Percentiles rank a stretch among this genome's conserved stretches.
Conservation (phyloP, 2,329 filamentous ascomycete species). For the Clarireedia homoeocarpa region DNA sequence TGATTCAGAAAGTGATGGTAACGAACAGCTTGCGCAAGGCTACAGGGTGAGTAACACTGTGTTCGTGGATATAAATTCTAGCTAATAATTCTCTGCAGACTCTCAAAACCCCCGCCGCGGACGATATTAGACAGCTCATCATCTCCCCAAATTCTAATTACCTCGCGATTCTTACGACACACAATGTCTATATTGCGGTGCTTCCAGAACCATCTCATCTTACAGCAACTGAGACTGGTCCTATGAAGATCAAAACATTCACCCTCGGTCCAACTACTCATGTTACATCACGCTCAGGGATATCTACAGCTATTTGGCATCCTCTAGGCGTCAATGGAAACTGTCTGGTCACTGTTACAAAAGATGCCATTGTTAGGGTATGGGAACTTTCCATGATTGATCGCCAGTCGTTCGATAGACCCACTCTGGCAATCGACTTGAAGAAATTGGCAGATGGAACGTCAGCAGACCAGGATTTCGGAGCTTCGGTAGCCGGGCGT, state of each 20-base stretch:
- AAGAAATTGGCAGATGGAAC: conserved; percentile 82
- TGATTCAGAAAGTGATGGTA: conserved; percentile 17
- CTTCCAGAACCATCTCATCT: conserved; percentile 76
- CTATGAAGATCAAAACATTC: conserved; percentile 76
- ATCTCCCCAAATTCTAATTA: conserved; percentile 77
- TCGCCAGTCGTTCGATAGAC: conserved; percentile 78
- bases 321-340: conserved; percentile 76
- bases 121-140: conserved; percentile 76
- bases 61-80: conserved; percentile 11
- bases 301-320: conserved; percentile 85
- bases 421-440: conserved; percentile 77
- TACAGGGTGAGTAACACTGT: conserved; percentile 39
- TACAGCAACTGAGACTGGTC: conserved; percentile 55
- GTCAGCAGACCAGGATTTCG: conserved; percentile 74
- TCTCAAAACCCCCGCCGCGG: conserved; percentile 69
- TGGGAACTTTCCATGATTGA: conserved; percentile 86
- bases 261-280: conserved; percentile 90
- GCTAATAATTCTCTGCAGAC: conserved; percentile 41
- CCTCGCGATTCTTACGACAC: conserved; percentile 76
- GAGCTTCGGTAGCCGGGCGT: conserved; percentile 63
- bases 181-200: conserved; percentile 83
- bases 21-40: conserved; percentile 32
- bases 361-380: conserved; percentile 77
- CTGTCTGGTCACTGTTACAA: conserved; percentile 80
- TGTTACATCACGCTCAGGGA: conserved; percentile 73